Conservation (phyloP, 2,329 filamentous ascomycete genomes). For the Xylaria sp. region DNA sequence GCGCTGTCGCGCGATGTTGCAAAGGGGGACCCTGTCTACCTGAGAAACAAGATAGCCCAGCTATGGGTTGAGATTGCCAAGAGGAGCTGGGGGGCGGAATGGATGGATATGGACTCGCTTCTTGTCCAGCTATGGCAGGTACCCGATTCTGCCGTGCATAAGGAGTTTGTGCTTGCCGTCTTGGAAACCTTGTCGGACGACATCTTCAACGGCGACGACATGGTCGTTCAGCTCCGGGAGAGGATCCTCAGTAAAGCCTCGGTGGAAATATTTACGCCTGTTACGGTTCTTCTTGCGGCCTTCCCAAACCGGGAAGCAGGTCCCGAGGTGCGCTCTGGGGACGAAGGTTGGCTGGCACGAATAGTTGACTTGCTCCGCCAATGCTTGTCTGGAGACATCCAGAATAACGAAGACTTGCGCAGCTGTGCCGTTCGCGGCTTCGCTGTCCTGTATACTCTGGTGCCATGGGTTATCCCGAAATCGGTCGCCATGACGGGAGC, state of each 20-base stretch:
- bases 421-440: slow-evolving; percentile 80
- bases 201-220: slow-evolving; percentile 90
- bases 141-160: slow-evolving; percentile 70
- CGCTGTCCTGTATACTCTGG: slow-evolving; percentile 78
- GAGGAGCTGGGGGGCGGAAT: slow-evolving; percentile 89
- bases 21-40: slow-evolving; percentile 79
- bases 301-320: slow-evolving; percentile 78
- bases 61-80: slow-evolving; percentile 96
- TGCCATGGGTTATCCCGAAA: slow-evolving; percentile 89
- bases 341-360: slow-evolving; percentile 88
- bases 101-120: slow-evolving; percentile 92
- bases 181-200: slow-evolving; percentile 95
- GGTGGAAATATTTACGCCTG: slow-evolving; percentile 92
- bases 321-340: slow-evolving; percentile 76
- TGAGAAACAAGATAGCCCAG: slow-evolving; percentile 93
- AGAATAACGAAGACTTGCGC: slow-evolving; percentile 73
- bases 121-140: slow-evolving; percentile 86
- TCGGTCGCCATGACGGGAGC: slow-evolving; percentile 78
- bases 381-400: slow-evolving; percentile 74
- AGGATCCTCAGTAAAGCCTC: slow-evolving; percentile 87
- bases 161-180: slow-evolving; percentile 87
- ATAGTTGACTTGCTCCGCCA: slow-evolving; percentile 78
- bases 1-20: slow-evolving; percentile 78
- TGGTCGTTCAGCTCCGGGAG: slow-evolving; percentile 83
- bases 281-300: slow-evolving; percentile 76